phyloP scores from a whole-genome alignment of 108 stramenopile genomes.

The Skeletonema marinoi region DNA sequence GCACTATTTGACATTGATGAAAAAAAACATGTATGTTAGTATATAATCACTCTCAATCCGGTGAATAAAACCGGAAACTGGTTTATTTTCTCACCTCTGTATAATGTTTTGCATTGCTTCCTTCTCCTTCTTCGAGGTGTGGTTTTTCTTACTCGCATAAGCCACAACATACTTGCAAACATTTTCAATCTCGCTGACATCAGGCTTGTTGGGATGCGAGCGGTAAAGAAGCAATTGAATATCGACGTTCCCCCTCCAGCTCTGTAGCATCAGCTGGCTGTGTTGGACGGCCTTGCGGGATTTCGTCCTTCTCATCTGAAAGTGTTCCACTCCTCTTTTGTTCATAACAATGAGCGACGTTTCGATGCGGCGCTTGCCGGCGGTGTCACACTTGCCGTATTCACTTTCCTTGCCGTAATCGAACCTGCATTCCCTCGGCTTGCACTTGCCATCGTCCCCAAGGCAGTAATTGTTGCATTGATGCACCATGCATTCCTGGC shows the following conservation, averaged over 20 bases:
- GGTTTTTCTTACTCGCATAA: neutral
- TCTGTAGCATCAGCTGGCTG: neutral
- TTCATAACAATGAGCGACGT: neutral
- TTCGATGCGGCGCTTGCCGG: neutral
- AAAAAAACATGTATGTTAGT: too few species aligned
- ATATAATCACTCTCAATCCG: too few species aligned
- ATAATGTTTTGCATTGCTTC: neutral
- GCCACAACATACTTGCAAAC: constrained; percentile 8
- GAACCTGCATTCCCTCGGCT: too few species aligned
- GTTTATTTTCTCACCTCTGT: neutral
- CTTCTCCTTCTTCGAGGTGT: neutral
- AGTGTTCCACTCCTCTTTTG: neutral
- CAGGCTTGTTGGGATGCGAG: neutral
- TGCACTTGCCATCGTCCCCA: too few species aligned
- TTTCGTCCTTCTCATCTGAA: neutral
- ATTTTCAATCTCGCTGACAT: constrained; percentile 1
- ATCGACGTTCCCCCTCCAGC: constrained; percentile 6
- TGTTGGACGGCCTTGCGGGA: constrained; percentile 6
- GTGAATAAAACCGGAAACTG: too few species aligned
- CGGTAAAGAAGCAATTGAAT: neutral
- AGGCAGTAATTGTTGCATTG: too few species aligned
- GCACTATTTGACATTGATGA: too few species aligned
- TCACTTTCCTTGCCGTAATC: neutral
- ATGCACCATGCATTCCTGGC: too few species aligned
- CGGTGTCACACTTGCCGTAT: neutral